Base-by-base conservation (phyloP, 2,329 filamentous ascomycete genomes). In the Pyrenochaeta sp. region DNA sequence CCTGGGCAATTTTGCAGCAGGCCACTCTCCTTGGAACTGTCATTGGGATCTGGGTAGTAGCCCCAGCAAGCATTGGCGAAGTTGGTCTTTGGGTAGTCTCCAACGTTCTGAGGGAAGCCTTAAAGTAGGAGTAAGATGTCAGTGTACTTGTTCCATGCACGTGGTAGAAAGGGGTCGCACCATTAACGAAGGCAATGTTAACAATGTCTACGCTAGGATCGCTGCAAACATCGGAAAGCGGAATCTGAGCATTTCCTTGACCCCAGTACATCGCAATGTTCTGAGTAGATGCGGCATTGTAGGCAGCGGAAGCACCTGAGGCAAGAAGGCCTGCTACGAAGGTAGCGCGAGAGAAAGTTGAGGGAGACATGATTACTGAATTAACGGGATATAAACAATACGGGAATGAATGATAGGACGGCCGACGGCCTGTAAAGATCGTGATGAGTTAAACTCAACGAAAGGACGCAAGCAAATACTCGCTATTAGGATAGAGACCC, bases 181-280 rank as follows among this genome's bases (percentile, higher is more conserved):
- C 63, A 62, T 84, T 84, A 54, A 88, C 77, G 64, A 87, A 88
- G 3, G 77, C 84, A 57, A 87, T 72, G 58, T 82, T 83, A 69
- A 88, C 83, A 48, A 87, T 83, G 61, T 87, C 85, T 56, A 85
- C 71, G 32, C 77, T 79, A 0, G 79, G 73, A 52, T 86, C 82
- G 37, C 79, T 67, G 72, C 85, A 88, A 63, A 84, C 83, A 49
- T 83, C 76, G 36, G 78, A 72, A 24, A 87, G 77, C 19, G 81
- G 76, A 24, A 76, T 71, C 63, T 87, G 85, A 53, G 77, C 54
- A 13, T 71, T 57, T 58, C 85, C 84, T 79, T 87, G 84, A 47
- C 85, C 85, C 77, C 81, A 86, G 74, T 86, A 86, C 44, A 85
- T 77, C 25, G 79, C 83, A 46, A 86, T 75, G 64, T 86, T 85